Conservation (phyloP, 2,329 filamentous ascomycete genomes). For the Cadophora sp. region DNA sequence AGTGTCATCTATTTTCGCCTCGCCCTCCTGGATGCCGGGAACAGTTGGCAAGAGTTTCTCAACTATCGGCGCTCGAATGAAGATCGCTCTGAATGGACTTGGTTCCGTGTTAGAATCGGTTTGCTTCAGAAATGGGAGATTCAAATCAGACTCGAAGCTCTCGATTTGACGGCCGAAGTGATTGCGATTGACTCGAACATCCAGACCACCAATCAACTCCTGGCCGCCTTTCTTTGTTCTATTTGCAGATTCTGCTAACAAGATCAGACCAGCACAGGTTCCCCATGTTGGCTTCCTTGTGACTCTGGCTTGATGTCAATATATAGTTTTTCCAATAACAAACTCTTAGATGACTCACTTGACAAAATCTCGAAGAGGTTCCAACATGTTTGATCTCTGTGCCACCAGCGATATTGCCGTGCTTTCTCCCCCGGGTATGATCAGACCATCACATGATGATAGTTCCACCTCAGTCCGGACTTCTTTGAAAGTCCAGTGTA, state of each 20-base stretch:
- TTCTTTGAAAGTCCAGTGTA: constrained; percentile 64
- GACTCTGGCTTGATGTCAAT: constrained; percentile 55
- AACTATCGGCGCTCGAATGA: constrained; percentile 93
- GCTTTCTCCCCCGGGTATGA: constrained; percentile 94
- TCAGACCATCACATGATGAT: constrained; percentile 76
- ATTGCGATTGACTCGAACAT: constrained; percentile 90
- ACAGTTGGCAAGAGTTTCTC: constrained; percentile 72
- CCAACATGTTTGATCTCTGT: constrained; percentile 78
- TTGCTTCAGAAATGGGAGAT: constrained; percentile 70
- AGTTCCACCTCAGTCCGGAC: constrained; percentile 80
- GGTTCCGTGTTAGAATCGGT: constrained; percentile 35
- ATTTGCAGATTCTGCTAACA: constrained; percentile 87
- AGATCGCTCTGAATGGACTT: constrained; percentile 79
- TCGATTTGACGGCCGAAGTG: constrained; percentile 95
- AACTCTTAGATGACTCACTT: constrained; percentile 64
- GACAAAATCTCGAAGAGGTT: constrained; percentile 87
- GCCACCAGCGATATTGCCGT: constrained; percentile 93
- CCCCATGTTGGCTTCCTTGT: constrained; percentile 88
- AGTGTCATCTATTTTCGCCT: constrained; percentile 51
- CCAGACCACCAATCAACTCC: constrained; percentile 89
- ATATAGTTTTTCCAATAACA: constrained; percentile 16
- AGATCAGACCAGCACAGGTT: constrained; percentile 92
- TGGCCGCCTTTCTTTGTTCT: constrained; percentile 90
- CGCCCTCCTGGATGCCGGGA: constrained; percentile 43
- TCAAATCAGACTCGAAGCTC: constrained; percentile 80